These are phyloP conservation scores for Pseudocercospora vitis DNA, from an alignment of 2,329 filamentous ascomycete species.

Conservation along the genomic window DNA sequence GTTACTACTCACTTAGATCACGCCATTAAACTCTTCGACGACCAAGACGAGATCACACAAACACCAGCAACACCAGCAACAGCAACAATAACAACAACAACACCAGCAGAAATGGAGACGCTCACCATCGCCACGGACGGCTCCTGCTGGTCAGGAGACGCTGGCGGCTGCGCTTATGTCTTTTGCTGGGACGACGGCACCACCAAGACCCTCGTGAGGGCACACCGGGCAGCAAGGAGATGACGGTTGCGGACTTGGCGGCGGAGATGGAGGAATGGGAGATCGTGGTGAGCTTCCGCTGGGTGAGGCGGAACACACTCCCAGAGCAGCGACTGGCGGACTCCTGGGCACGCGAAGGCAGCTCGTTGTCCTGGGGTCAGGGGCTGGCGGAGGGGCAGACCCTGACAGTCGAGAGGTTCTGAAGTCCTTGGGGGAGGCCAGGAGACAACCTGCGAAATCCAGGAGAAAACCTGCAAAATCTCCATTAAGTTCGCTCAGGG, in stretches of 20 bases:
- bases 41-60: neutral
- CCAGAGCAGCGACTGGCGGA: neutral
- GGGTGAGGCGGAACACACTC: neutral
- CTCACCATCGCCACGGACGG: conserved; percentile 2
- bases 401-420: no score
- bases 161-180: neutral
- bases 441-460: no score
- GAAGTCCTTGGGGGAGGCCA: no score
- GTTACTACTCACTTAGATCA: neutral
- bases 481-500: no score
- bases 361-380: neutral
- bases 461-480: no score
- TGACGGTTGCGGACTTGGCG: neutral
- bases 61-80: neutral
- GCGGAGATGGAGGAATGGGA: neutral
- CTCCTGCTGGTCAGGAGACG: neutral
- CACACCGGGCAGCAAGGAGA: neutral
- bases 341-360: neutral
- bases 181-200: neutral
- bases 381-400: no score
- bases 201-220: neutral
- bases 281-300: neutral
- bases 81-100: conserved; percentile 1
- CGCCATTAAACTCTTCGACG: neutral
- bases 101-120: neutral